Evolutionary conservation across 805 yeast genomes (phyloP).

Genomic region (Metschnikowia sp.): DNA sequence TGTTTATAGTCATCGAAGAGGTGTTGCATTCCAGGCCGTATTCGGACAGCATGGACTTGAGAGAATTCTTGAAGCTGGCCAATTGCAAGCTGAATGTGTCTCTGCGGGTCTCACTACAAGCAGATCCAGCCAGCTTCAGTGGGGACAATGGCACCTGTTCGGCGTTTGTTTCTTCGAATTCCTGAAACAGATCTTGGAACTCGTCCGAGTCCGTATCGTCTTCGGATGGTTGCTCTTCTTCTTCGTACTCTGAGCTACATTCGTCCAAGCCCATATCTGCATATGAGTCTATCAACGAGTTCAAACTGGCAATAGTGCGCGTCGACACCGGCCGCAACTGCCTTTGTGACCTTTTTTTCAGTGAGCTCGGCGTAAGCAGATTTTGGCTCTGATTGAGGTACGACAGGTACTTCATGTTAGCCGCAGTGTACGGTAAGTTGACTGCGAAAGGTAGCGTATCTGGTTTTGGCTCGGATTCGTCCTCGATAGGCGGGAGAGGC

Average conservation of each 20-base stretch:
- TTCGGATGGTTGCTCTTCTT: neutral
- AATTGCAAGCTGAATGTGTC: neutral
- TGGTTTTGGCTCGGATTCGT: neutral
- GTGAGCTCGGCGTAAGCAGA: neutral
- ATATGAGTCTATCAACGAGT: constrained; percentile 12
- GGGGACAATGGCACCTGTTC: too few species aligned
- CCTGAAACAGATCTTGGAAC: too few species aligned
- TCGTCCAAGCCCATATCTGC: constrained; percentile 11
- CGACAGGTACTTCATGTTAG: constrained; percentile 16
- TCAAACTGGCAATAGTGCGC: constrained; percentile 4
- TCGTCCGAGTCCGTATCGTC: too few species aligned
- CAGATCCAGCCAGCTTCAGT: neutral
- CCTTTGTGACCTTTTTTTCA: neutral
- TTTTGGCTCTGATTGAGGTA: constrained; percentile 10
- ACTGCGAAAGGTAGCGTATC: neutral
- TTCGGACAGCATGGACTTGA: neutral
- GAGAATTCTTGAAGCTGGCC: neutral
- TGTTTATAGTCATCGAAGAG: constrained; percentile 1
- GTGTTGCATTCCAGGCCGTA: constrained; percentile 2
- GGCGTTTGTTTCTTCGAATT: too few species aligned
- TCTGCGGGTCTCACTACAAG: neutral
- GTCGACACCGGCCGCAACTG: constrained; percentile 4
- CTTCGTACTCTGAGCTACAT: neutral
- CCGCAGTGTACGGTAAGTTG: constrained; percentile 1
- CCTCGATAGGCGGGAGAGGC: constrained; percentile 10